Base-by-base conservation (phyloP, 306 rosid genomes). In the Coriaria nepalensis region DNA sequence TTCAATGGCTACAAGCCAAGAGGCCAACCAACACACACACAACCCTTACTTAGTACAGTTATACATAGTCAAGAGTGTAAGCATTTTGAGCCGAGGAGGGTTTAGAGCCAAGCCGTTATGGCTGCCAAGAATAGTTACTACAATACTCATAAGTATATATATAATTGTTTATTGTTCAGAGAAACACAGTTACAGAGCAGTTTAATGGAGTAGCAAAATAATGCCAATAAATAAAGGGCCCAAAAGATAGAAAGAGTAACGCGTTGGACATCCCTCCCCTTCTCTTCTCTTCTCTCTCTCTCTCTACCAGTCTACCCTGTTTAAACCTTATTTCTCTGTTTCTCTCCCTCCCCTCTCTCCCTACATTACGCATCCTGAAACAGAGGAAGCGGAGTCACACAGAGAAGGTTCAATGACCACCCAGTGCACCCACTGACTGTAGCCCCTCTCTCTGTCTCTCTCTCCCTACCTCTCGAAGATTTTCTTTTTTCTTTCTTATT, bases 171-270 rank as follows among this genome's bases (percentile, higher is more conserved):
- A 40, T 35, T 34, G 54, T 49, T 9, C 54, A 33, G 41, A 55
- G 60, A 32, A 42, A 5, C 44, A 4, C 44, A 5, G n/a, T 6
- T 42, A 6, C 13, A 13, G 6, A 45, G 49, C 49, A 11, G 9
- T 45, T n/a, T n/a, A n/a, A n/a, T 44, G 13, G 13, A 41, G 43
- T 3, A 48, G 7, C n/a, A 29, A 40, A 60, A 67, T 63, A 63
- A 51, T 37, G 34, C 57, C 57, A 65, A 68, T 66, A 73, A 69
- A 71, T 73, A 78, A 69, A 61, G 65, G 8, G 33, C 71, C 57
- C 63, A 56, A 61, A 58, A 66, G 55, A 55, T 29, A 33, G 59
- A 42, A 43, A 36, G 71, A 63, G 42, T 41, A 53, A 69, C 35
- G 12, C 44, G 63, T 63, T 37, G 67, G 13, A 44, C 48, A 53